Percentiles rank a stretch among this genome's conserved stretches.
Conservation (phyloP, 176 grass and related monocot species). For the Ensete ventricosum region DNA sequence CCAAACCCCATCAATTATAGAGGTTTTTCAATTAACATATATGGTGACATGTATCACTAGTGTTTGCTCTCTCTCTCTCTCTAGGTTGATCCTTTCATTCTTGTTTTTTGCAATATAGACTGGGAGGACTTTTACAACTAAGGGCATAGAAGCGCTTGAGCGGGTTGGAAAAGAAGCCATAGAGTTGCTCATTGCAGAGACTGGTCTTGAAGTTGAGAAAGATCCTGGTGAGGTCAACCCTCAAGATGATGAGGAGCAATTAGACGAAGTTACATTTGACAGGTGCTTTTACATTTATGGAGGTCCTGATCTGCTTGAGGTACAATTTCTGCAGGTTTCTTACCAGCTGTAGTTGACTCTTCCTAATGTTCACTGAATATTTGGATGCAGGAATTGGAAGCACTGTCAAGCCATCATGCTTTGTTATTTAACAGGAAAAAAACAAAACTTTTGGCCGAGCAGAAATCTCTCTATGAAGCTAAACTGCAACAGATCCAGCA, state of each 20-base stretch:
- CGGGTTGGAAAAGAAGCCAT: slow-evolving; percentile 96
- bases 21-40: slow-evolving; percentile 32
- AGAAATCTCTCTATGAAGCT: slow-evolving; percentile 73
- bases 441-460: slow-evolving; percentile 59
- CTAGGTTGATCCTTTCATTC: background rate
- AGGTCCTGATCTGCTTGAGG: slow-evolving; percentile 95
- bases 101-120: slow-evolving; percentile 34
- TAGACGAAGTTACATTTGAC: slow-evolving; percentile 92
- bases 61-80: slow-evolving; percentile 1
- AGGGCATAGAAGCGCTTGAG: slow-evolving; percentile 88
- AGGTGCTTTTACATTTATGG: slow-evolving; percentile 99
- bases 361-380: background rate
- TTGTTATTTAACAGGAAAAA: slow-evolving; percentile 91
- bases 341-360: slow-evolving; percentile 4
- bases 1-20: slow-evolving; percentile 80
- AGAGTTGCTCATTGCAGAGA: slow-evolving; percentile 85
- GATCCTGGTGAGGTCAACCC: slow-evolving; percentile 32
- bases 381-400: slow-evolving; percentile 70
- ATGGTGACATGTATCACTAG: slow-evolving; percentile 13
- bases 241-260: slow-evolving; percentile 64
- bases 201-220: slow-evolving; percentile 85
- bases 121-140: slow-evolving; percentile 74
- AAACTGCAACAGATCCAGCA: slow-evolving; percentile 80
- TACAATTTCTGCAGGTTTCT: slow-evolving; percentile 26
- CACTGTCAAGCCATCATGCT: slow-evolving; percentile 85